Conservation (phyloP, 768 basidiomycete genomes). For the Antrodiella citrinella region DNA sequence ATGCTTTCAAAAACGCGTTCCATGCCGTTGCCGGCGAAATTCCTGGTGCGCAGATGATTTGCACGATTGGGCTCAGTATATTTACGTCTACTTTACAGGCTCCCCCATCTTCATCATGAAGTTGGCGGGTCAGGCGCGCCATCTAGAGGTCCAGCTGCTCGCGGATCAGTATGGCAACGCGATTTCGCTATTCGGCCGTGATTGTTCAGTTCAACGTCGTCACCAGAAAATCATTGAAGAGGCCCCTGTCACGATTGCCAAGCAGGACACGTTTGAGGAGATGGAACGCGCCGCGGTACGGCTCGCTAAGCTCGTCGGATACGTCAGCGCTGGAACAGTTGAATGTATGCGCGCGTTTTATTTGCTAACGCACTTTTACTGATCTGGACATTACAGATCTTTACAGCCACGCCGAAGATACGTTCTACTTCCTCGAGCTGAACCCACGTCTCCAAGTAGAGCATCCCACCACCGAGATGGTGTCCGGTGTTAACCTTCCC, state of each 20-base stretch:
- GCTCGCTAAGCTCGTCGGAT: conserved; percentile 96
- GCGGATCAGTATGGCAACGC: conserved; percentile 99
- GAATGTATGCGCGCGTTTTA: conserved; percentile 57
- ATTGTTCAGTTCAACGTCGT: conserved; percentile 97
- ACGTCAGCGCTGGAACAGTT: conserved; percentile 97
- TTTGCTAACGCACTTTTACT: conserved; percentile 5
- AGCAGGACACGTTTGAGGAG: conserved; percentile 83
- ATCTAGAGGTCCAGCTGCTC: conserved; percentile 95
- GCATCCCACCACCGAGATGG: conserved; percentile 99
- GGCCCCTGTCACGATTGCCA: conserved; percentile 96
- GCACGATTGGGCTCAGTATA: conserved; percentile 4
- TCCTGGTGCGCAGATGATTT: conserved; percentile 54
- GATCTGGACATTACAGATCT: conserved; percentile 49
- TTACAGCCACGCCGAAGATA: conserved; percentile 88
- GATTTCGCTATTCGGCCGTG: conserved; percentile 97
- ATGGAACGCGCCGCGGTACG: conserved; percentile 99
- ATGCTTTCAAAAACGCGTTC: conserved; percentile 90
- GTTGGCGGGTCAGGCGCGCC: conserved; percentile 94
- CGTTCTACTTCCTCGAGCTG: conserved; percentile 96
- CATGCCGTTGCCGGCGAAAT: conserved; percentile 93
- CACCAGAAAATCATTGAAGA: conserved; percentile 99
- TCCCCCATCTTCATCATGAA: conserved; percentile 99
- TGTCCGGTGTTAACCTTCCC: conserved; percentile 96
- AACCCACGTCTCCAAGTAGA: conserved; percentile 99
- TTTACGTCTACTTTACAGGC: conserved; percentile 35